A percentile compares a stretch with the other conserved stretches of the same genome.
Evolutionary conservation across 179 eudicot species (phyloP).

Genomic region (Actinidia polygama): DNA sequence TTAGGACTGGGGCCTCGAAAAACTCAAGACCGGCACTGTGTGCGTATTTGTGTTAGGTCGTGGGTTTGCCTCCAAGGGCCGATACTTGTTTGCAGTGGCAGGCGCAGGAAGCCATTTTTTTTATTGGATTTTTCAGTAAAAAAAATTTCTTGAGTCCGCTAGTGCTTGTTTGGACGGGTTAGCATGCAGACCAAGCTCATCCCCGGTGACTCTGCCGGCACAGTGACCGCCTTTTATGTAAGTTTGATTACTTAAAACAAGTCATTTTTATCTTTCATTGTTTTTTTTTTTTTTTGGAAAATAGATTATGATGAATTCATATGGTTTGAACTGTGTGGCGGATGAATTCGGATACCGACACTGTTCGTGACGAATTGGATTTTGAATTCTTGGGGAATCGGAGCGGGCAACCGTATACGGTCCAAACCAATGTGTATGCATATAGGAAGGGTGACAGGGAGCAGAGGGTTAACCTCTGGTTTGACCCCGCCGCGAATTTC

Average conservation of each 20-base stretch:
- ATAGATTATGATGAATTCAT: not conserved
- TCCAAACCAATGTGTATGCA: constrained; percentile 70
- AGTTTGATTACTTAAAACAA: not conserved
- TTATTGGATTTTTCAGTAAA: no score
- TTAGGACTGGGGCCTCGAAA: no score
- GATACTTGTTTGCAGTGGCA: constrained; percentile 60
- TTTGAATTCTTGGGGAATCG: constrained; percentile 83
- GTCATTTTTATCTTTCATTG: not conserved
- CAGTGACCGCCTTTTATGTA: constrained; percentile 86
- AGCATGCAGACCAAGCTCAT: constrained; percentile 83
- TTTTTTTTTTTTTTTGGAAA: not conserved
- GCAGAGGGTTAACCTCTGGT: constrained; percentile 78
- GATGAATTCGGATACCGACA: constrained; percentile 73
- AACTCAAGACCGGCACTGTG: no score
- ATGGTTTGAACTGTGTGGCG: constrained; percentile 25
- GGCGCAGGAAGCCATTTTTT: no score
- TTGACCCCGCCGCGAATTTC: constrained; percentile 64
- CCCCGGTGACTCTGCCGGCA: constrained; percentile 87
- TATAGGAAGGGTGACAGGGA: constrained; percentile 70
- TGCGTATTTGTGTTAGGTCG: constrained; percentile 48
- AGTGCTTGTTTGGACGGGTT: no score
- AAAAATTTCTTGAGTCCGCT: no score
- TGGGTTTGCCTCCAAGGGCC: constrained; percentile 71
- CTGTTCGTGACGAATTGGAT: constrained; percentile 60
- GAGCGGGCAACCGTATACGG: constrained; percentile 74